Percentiles rank a stretch among this genome's conserved stretches.
These are phyloP conservation scores for Rhexocercosporidium sp. DNA, from an alignment of 2,329 filamentous ascomycete species.

Conservation along the genomic window DNA sequence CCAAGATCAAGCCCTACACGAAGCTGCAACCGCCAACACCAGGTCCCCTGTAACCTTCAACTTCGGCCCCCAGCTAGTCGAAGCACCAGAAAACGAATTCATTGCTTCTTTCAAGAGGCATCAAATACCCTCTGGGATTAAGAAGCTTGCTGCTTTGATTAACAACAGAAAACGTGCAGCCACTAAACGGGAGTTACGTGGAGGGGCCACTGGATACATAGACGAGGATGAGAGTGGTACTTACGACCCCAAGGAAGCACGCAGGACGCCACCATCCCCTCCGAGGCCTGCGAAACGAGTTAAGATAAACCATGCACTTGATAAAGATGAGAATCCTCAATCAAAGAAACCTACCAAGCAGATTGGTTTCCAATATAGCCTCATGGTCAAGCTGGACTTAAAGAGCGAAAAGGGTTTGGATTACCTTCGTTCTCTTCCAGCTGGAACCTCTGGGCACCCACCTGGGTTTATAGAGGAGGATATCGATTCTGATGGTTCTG, in stretches of 20 bases:
- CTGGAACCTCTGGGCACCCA: background rate
- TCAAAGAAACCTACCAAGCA: conserved; percentile 4
- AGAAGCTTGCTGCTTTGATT: conserved; percentile 21
- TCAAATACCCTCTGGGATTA: conserved; percentile 7
- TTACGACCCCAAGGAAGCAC: conserved; percentile 34
- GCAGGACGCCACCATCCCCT: background rate
- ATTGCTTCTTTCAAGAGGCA: background rate
- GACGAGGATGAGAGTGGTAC: conserved; percentile 39
- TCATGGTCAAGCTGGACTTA: conserved; percentile 28
- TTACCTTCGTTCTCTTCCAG: conserved; percentile 28
- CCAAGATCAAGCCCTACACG: background rate
- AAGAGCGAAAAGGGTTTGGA: conserved; percentile 13
- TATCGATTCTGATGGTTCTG: conserved; percentile 10
- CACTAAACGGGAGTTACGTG: conserved; percentile 17
- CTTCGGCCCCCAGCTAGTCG: conserved; percentile 3
- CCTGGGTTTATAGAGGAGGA: conserved; percentile 3
- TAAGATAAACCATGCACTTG: conserved; percentile 1
- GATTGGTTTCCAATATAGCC: conserved; percentile 20
- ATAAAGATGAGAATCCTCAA: conserved; percentile 14
- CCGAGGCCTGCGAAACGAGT: background rate
- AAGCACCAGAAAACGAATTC: conserved; percentile 4
- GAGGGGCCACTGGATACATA: conserved; percentile 27
- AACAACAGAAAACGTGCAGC: conserved; percentile 29
- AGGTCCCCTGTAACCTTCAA: conserved; percentile 2
- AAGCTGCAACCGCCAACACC: background rate